Conservation (phyloP, 208 protist species). For the Crithidia mellificae region DNA sequence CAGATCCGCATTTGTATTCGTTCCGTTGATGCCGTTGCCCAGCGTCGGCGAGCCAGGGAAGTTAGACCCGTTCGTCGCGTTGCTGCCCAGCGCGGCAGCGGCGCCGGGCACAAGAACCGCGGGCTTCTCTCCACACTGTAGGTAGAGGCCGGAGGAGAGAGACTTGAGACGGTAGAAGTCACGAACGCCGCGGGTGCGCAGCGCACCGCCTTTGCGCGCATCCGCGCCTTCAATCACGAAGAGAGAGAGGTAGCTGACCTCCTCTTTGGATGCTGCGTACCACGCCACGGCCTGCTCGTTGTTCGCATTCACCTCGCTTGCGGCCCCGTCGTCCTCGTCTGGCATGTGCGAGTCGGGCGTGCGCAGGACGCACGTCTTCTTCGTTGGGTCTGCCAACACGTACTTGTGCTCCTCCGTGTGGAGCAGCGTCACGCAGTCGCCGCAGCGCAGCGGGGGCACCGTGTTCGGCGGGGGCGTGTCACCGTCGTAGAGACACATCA, state of each 20-base stretch:
- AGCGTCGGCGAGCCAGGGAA: constrained; percentile 11
- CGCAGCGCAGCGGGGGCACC: constrained; percentile 48
- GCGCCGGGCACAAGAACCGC: neutral
- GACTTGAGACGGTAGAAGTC: constrained; percentile 48
- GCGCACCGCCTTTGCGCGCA: constrained; percentile 47
- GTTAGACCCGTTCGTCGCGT: constrained; percentile 1
- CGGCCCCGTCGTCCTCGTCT: constrained; percentile 15
- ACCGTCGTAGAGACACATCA: constrained; percentile 55
- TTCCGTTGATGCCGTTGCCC: neutral
- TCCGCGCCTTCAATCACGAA: constrained; percentile 55
- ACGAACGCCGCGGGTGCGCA: constrained; percentile 28
- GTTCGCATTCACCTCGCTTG: constrained; percentile 5
- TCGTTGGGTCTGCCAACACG: constrained; percentile 30
- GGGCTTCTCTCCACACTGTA: constrained; percentile 32
- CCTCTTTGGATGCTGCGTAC: constrained; percentile 36
- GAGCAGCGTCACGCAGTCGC: constrained; percentile 60
- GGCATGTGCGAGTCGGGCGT: constrained; percentile 25
- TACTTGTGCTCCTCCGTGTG: constrained; percentile 66
- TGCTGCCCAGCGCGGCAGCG: neutral
- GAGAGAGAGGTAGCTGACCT: constrained; percentile 46
- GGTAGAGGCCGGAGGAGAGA: constrained; percentile 45
- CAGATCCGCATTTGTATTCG: neutral
- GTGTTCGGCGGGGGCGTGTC: constrained; percentile 34
- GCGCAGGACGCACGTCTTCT: constrained; percentile 32
- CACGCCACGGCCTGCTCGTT: constrained; percentile 19